Evolutionary conservation across 306 rosid species (phyloP), one percentile per base, ranked within the genome.

Genomic region (Ceratonia siliqua): DNA sequence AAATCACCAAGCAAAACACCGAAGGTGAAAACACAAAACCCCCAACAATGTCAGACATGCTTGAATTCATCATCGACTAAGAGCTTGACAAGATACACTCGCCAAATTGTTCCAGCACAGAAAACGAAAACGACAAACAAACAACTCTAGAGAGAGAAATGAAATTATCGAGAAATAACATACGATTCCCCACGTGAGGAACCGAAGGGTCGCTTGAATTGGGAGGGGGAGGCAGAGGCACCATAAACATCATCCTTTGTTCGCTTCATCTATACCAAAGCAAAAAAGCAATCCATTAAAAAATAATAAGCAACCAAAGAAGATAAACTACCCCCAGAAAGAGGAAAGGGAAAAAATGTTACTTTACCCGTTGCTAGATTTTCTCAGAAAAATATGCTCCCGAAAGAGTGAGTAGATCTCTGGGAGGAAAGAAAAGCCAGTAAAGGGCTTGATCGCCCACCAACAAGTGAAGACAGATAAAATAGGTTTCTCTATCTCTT

Each of bases 101-200:
- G 32, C 39, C 24, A 55, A 59, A 62, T 59, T 68, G 57, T n/a
- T 5, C 0, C 14, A 62, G 48, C 56, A 72, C 48, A 55, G 62
- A 72, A 65, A 59, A 73, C 17, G 56, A 76, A 43, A 22, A 46
- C 77, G 72, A 68, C 35, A 53, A 77, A 32, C 24, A 68, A 43
- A 30, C 63, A 78, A 78, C 63, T 80, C 65, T 13, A 70, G 22
- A 72, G 35, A 57, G 32, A 50, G 5, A 35, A 22, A 59, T 39
- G 70, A 62, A 82, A 77, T 55, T 71, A 56, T 43, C 72, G 14
- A 33, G 0, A 25, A 64, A 69, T n/a, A 56, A 70, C 92, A 68
- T 83, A 91, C 97, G 92, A 87, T 83, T 89, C 89, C 39, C 71
- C 87, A 28, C 90, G 87, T 6, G 92, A 85, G 22, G 96, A 82